Evolutionary conservation across 257 asterid genomes (phyloP).

Genomic region (Lycium ferocissimum): DNA sequence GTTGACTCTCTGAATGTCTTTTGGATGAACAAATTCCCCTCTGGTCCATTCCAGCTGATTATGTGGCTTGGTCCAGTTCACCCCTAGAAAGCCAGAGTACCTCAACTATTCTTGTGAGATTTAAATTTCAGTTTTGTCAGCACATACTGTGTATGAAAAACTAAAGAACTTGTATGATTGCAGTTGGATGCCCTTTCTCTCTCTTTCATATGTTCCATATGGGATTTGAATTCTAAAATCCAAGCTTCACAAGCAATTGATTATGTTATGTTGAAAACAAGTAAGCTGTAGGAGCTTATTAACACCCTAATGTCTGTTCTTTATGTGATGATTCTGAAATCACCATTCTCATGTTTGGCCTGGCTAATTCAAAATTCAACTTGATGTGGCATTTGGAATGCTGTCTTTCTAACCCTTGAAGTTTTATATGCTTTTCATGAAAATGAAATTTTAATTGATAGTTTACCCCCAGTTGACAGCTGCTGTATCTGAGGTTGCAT

Average conservation of each 20-base stretch:
- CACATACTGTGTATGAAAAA: conserved; percentile 4
- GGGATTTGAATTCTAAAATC: conserved; percentile 2
- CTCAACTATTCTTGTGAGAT: conserved; percentile 14
- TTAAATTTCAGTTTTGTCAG: background rate
- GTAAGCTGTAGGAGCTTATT: background rate
- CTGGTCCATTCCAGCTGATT: background rate
- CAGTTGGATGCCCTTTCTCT: background rate
- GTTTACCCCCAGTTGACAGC: background rate
- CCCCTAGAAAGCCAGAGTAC: background rate
- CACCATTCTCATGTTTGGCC: background rate
- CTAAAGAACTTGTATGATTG: background rate
- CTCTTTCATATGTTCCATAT: background rate
- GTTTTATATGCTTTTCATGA: background rate
- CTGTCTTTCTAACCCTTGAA: background rate
- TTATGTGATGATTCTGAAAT: background rate
- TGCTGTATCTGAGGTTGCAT: background rate
- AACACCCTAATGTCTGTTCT: background rate
- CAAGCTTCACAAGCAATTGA: background rate
- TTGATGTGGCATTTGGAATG: background rate
- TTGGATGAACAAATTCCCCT: background rate
- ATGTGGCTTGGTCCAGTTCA: background rate
- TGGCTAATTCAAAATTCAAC: background rate
- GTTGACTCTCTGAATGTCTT: background rate
- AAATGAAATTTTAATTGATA: background rate
- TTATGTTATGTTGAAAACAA: background rate